These are phyloP conservation scores for Alternaria infectoria DNA, from an alignment of 2,329 filamentous ascomycete species.

Conservation along the genomic window DNA sequence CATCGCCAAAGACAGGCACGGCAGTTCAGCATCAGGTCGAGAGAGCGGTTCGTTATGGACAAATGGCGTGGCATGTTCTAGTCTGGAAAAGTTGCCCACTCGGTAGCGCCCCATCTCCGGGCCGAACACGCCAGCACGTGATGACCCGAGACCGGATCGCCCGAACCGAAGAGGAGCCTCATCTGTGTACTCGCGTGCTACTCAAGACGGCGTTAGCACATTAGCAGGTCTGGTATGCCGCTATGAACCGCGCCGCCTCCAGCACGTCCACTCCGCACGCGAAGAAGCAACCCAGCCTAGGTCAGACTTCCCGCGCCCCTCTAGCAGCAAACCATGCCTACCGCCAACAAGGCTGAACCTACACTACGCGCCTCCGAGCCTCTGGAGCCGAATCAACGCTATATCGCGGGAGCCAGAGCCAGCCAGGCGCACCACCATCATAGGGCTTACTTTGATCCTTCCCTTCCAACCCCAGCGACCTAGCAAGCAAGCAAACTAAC, in stretches of 20 bases:
- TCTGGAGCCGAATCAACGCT: constrained; percentile 20
- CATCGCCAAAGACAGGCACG: constrained; percentile 53
- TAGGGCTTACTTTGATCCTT: constrained; percentile 12
- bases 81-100: constrained; percentile 23
- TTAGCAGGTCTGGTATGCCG: constrained; percentile 9
- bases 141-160: constrained; percentile 6
- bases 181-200: constrained; percentile 4
- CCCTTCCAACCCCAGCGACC: constrained; percentile 5
- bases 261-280: constrained; percentile 1
- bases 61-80: constrained; percentile 8
- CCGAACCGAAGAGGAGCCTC: constrained; percentile 6
- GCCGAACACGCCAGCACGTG: constrained; percentile 22
- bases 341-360: constrained; percentile 21
- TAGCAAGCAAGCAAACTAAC: constrained; percentile 9
- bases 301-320: constrained; percentile 21
- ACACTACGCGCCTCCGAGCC: constrained; percentile 16
- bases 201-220: constrained; percentile 5
- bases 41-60: constrained; percentile 16
- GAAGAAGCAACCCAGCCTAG: constrained; percentile 34
- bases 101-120: constrained; percentile 12
- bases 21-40: constrained; percentile 52
- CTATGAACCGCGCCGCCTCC: constrained; percentile 20
- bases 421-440: constrained; percentile 11
- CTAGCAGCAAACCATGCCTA: constrained; percentile 6
- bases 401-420: constrained; percentile 16